A percentile compares a stretch with the other conserved stretches of the same genome.
Conservation (phyloP, 768 basidiomycete genomes). For the Sarcomyxa edulis region DNA sequence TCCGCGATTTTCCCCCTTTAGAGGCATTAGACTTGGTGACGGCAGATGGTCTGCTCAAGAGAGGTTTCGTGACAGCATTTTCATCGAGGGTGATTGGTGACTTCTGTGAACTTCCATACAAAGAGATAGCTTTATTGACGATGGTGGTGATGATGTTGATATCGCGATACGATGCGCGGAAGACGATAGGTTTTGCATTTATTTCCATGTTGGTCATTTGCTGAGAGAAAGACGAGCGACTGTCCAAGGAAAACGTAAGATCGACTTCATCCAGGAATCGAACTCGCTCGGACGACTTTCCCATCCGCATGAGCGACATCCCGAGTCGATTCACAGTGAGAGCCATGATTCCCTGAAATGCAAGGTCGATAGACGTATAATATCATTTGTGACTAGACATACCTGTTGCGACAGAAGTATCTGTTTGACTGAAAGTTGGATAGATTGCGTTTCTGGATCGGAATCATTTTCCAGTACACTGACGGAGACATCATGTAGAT, state of each 20-base stretch:
- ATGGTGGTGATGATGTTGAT: constrained; percentile 85
- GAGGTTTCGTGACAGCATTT: constrained; percentile 7
- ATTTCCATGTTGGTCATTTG: constrained; percentile 83
- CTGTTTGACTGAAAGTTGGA: constrained; percentile 78
- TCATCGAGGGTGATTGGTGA: constrained; percentile 8
- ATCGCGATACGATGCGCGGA: constrained; percentile 94
- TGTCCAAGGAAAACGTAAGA: constrained; percentile 83
- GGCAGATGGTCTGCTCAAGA: neutral
- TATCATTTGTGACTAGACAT: constrained; percentile 11
- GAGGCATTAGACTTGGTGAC: constrained; percentile 11
- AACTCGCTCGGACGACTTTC: constrained; percentile 72
- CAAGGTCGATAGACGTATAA: constrained; percentile 1
- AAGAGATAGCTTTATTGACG: constrained; percentile 78
- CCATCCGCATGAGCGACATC: constrained; percentile 93
- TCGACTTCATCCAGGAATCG: constrained; percentile 93
- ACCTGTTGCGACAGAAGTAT: constrained; percentile 91
- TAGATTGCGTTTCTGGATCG: constrained; percentile 76
- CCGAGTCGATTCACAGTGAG: constrained; percentile 78
- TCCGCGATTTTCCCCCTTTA: constrained; percentile 5
- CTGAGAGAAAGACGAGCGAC: constrained; percentile 60
- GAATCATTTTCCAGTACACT: constrained; percentile 84
- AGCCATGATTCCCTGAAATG: constrained; percentile 65
- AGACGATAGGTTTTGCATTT: constrained; percentile 75
- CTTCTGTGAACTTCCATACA: constrained; percentile 50
- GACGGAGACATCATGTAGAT: constrained; percentile 86